A percentile compares a stretch with the other conserved stretches of the same genome.
These are phyloP conservation scores for Neoscytalidium dimidiatum DNA, from an alignment of 2,329 filamentous ascomycete genomes.

Conservation along the genomic window DNA sequence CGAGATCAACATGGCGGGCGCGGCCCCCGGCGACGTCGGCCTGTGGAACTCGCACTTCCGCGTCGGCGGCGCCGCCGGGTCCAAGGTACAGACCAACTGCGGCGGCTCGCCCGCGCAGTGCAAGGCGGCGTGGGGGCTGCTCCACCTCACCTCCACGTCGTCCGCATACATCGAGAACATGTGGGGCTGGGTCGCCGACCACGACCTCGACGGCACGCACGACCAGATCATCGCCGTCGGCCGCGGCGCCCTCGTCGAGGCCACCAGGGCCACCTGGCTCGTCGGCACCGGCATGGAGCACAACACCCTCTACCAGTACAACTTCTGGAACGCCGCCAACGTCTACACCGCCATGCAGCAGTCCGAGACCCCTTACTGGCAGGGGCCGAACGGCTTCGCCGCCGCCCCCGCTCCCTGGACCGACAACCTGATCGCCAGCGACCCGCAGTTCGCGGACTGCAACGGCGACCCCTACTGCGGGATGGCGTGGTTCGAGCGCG, in stretches of 20 bases:
- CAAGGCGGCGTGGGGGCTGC: conserved; percentile 34
- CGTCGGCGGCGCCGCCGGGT: conserved; percentile 37
- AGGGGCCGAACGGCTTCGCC: conserved; percentile 30
- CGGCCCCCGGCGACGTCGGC: conserved; percentile 52
- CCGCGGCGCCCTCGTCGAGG: conserved; percentile 52
- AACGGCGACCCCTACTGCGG: conserved; percentile 21
- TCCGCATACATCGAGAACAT: conserved; percentile 58
- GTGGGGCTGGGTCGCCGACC: conserved; percentile 58
- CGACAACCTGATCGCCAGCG: conserved; percentile 33
- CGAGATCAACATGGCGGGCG: conserved; percentile 50
- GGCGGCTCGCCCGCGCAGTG: conserved; percentile 38
- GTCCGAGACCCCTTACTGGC: conserved; percentile 57
- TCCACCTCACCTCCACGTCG: conserved; percentile 51
- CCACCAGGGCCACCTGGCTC: conserved; percentile 55
- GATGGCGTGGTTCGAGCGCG: conserved; percentile 19
- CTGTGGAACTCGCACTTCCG: conserved; percentile 37
- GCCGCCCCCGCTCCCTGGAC: conserved; percentile 45
- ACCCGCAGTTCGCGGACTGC: conserved; percentile 32
- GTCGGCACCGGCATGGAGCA: conserved; percentile 57
- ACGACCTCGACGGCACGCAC: conserved; percentile 45
- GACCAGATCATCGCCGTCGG: conserved; percentile 47
- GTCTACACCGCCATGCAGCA: conserved; percentile 55
- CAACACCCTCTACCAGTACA: conserved; percentile 56
- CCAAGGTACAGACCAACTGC: conserved; percentile 23
- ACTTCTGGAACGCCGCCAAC: conserved; percentile 52